A percentile compares a stretch with the other conserved stretches of the same genome.
Evolutionary conservation across 371 early-diverging fungal genomes (phyloP).

Genomic region (Syncephalastrum contaminatum): DNA sequence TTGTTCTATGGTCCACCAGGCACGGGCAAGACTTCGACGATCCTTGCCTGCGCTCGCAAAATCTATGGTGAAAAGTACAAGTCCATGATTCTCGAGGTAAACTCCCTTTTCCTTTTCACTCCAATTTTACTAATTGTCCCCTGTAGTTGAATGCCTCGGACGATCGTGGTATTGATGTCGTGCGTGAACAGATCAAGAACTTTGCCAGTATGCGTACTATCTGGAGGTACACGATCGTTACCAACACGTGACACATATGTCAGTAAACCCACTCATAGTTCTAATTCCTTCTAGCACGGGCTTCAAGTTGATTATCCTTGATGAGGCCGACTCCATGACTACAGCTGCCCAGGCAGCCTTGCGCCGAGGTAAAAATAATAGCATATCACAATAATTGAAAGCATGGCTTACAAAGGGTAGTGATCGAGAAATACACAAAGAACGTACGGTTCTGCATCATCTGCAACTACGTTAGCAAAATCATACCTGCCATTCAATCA

Average conservation of each 20-base stretch:
- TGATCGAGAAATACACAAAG: slow-evolving; percentile 97
- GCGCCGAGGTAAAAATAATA: slow-evolving; percentile 69
- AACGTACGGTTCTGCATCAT: slow-evolving; percentile 99
- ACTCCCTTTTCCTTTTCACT: not conserved
- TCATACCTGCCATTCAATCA: slow-evolving; percentile 98
- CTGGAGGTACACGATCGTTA: slow-evolving; percentile 64
- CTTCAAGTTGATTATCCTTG: slow-evolving; percentile 95
- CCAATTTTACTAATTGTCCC: not conserved
- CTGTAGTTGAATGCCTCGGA: slow-evolving; percentile 97
- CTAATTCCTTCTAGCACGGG: slow-evolving; percentile 47
- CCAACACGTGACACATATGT: not conserved
- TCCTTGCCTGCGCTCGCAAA: slow-evolving; percentile 86
- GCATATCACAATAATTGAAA: not conserved
- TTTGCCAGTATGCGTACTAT: slow-evolving; percentile 95
- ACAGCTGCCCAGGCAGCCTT: slow-evolving; percentile 95
- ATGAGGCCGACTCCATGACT: slow-evolving; percentile 99
- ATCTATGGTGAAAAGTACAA: slow-evolving; percentile 81
- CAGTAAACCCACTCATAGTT: not conserved
- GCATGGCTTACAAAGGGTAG: slow-evolving; percentile 27
- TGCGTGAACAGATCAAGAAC: slow-evolving; percentile 96
- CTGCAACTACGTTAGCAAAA: slow-evolving; percentile 98
- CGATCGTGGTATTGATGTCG: slow-evolving; percentile 99
- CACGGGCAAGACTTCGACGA: slow-evolving; percentile 98
- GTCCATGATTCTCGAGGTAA: slow-evolving; percentile 88
- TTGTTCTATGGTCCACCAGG: slow-evolving; percentile 99